Conservation (phyloP, 1,139 yeast genomes). For the Sugiyamaella paludigena region DNA sequence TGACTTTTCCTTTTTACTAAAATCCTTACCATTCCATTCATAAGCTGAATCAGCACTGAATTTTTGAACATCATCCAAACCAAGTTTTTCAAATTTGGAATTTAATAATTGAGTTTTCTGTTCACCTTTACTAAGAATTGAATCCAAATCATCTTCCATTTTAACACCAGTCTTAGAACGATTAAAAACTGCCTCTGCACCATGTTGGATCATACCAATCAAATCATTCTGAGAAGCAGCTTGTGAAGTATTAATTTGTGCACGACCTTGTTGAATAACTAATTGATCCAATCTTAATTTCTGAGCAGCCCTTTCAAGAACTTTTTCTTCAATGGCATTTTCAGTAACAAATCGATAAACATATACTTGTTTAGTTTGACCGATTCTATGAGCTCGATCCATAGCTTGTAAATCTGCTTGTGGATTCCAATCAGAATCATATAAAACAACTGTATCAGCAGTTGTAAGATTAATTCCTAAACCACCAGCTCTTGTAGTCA, state of each 20-base stretch:
- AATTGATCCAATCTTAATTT: conserved; percentile 88
- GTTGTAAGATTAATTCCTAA: conserved; percentile 90
- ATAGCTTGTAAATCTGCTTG: conserved; percentile 98
- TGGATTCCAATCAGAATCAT: conserved; percentile 98
- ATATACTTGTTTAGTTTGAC: conserved; percentile 93
- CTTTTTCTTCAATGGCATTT: conserved; percentile 94
- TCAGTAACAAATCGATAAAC: conserved; percentile 93
- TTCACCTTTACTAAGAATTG: conserved; percentile 71
- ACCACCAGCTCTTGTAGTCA: conserved; percentile 99
- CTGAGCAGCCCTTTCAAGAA: conserved; percentile 92
- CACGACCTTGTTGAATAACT: conserved; percentile 92
- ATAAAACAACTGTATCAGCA: conserved; percentile 86
- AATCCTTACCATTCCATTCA: conserved; percentile 95
- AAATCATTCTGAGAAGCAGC: conserved; percentile 80
- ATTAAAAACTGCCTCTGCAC: conserved; percentile 81
- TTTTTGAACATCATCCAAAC: conserved; percentile 88
- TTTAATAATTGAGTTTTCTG: conserved; percentile 75
- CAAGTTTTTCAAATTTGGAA: conserved; percentile 76
- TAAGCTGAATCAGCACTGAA: conserved; percentile 88
- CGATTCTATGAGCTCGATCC: conserved; percentile 99
- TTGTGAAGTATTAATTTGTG: conserved; percentile 40
- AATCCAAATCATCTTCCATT: conserved; percentile 75
- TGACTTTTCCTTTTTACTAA: conserved; percentile 51
- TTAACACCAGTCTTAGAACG: conserved; percentile 30
- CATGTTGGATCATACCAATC: conserved; percentile 93